Base-by-base conservation (phyloP, 176 grass and related monocot genomes). In the Aegilops sharonensis region DNA sequence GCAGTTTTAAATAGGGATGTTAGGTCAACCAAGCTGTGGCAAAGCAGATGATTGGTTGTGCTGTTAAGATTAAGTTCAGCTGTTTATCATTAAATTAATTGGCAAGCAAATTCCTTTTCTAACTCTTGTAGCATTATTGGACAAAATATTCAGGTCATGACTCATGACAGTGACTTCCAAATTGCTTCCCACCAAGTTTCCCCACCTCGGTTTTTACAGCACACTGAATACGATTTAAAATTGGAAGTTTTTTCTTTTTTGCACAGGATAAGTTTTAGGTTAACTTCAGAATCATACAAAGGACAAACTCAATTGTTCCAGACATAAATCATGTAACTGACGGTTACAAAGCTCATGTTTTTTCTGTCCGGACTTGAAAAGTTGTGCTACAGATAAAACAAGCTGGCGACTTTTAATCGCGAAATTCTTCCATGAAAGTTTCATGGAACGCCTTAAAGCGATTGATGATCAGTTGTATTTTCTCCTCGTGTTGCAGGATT, bases 381-480 rank as follows among this genome's bases (percentile, higher is more conserved):
- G 35, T 32, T 67, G 17, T 45, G 21, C 8, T 54, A 69, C 62
- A 86, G 2, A 67, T 40, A 84, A 36, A 15, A 86, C 8, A 63
- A 76, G 31, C 2, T 40, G 23, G 29, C 17, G 30, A 54, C 24
- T 59, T 36, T 65, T 67, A 90, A 81, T 78, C 34, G 0, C 29
- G 62, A 64, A 91, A 98, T 80, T 94, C 69, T 43, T 91, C 81
- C 91, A 95, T 89, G 67, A 98, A 98, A n/a, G 79, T 56, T 87
- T 91, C 78, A 10, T 95, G 95, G 89, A 98, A 95, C 13, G 78
- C 84, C 39, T 45, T 82, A 50, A 98, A 87, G 56, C 45, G 78
- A 82, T 90, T 85, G 72, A 94, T 88, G 37, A 91, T 87, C 50
- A 70, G 48, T 18, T 68, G 84, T 30, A 90, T 78, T 62, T 92